Percentiles rank a stretch among this genome's conserved stretches.
Evolutionary conservation across 2,329 filamentous ascomycete genomes (phyloP).

Genomic region (Penicillium sclerotiorum): DNA sequence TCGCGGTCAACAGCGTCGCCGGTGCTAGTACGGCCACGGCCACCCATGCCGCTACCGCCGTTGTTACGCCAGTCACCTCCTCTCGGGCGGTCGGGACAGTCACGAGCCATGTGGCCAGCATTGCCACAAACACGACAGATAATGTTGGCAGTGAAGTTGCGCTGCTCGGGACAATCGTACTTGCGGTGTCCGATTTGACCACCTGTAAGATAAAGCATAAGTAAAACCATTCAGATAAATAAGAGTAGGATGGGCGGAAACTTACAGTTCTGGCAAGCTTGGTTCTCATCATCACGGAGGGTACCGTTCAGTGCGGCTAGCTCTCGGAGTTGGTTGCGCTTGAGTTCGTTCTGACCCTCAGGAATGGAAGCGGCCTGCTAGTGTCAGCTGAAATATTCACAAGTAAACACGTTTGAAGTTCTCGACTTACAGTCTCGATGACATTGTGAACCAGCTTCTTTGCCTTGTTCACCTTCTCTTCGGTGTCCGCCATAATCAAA

Average conservation of each 20-base stretch:
- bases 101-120: conserved; percentile 95
- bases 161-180: conserved; percentile 96
- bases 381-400: conserved; percentile 30
- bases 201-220: conserved; percentile 47
- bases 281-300: conserved; percentile 97
- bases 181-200: conserved; percentile 98
- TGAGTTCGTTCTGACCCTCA: conserved; percentile 97
- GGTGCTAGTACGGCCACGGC: conserved; percentile 62
- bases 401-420: not conserved
- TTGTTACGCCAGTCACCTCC: conserved; percentile 92
- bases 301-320: conserved; percentile 98
- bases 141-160: conserved; percentile 98
- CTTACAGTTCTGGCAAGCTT: conserved; percentile 94
- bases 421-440: conserved; percentile 83
- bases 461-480: conserved; percentile 99
- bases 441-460: conserved; percentile 98
- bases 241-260: conserved; percentile 11
- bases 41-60: conserved; percentile 43
- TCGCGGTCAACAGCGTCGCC: conserved; percentile 90
- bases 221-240: not conserved
- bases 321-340: conserved; percentile 97
- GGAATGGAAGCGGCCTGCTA: conserved; percentile 91
- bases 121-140: conserved; percentile 98
- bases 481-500: conserved; percentile 98
- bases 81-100: conserved; percentile 92